Evolutionary conservation across 805 yeast genomes (phyloP).

Genomic region (Zygoascus ofunaensis): DNA sequence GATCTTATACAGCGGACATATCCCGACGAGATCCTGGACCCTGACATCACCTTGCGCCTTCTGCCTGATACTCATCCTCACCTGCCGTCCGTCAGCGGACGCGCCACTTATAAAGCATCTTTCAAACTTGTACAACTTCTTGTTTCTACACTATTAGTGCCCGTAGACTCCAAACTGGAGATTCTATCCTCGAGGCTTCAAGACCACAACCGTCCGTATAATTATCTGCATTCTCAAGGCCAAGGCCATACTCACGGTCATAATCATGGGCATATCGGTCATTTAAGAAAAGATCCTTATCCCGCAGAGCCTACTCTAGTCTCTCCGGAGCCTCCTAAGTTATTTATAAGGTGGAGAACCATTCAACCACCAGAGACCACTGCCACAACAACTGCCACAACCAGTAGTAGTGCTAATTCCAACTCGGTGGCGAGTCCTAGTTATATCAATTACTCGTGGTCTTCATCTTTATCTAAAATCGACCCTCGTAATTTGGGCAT

Average conservation of each 20-base stretch:
- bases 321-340: not conserved
- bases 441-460: conserved; percentile 5
- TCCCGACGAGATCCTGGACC: conserved; percentile 23
- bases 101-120: conserved; percentile 21
- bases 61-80: conserved; percentile 25
- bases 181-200: conserved; percentile 17
- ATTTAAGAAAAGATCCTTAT: not conserved
- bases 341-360: conserved; percentile 11
- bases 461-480: conserved; percentile 6
- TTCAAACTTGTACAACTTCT: conserved; percentile 23
- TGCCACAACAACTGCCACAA: not conserved
- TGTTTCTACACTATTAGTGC: conserved; percentile 23
- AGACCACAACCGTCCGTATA: conserved; percentile 1
- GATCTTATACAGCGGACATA: conserved; percentile 19
- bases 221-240: too few species aligned
- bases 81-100: conserved; percentile 22
- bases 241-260: conserved; percentile 7
- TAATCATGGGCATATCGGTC: conserved; percentile 3
- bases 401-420: not conserved
- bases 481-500: conserved; percentile 7
- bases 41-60: conserved; percentile 20
- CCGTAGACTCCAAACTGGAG: conserved; percentile 20
- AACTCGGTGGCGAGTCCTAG: not conserved
- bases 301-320: conserved; percentile 1
- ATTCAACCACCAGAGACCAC: not conserved